Evolutionary conservation across 441 rosid genomes (phyloP), one percentile per base, ranked within the genome.

Genomic region (Croton setiger): DNA sequence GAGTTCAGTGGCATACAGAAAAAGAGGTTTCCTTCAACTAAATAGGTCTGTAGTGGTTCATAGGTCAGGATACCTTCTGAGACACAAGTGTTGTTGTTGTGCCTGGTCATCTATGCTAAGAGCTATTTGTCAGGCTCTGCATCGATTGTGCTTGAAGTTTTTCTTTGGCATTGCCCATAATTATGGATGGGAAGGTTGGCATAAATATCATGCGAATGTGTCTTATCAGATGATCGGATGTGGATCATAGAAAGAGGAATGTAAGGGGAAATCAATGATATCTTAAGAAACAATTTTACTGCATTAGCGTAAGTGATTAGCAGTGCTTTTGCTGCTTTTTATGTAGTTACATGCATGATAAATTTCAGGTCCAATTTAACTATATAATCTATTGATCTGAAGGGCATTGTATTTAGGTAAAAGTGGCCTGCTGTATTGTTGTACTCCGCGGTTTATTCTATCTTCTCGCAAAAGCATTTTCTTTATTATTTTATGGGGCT

Each of bases 121-220:
- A 36, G 35, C 44, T 35, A 47, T 59, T 43, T 59, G 43, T 52
- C 27, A 8, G 37, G n/a, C 20, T 71, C 47, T 51, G 60, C 20
- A 27, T 10, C 44, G 4, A 59, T 27, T 60, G 66, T 53, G 21
- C 58, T 60, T n/a, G 49, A 58, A 65, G 66, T 61, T 66, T 41
- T 55, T 52, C 15, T 4, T 35, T 12, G 33, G 18, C 48, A 20
- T 61, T 63, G 9, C 33, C 37, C 64, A 21, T 59, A 21, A 20
- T 23, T 68, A 43, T 12, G 64, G 39, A 59, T 53, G 64, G 37
- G 66, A 63, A 54, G 59, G 7, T 58, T 14, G 18, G 48, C 8
- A 8, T 55, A 60, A 47, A n/a, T 37, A 58, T 61, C 37, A 23
- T 15, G 49, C 7, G 44, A 18, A 43, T 45, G 4, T 62, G 20